These are phyloP conservation scores for Ophioceras dolichostomum DNA, from an alignment of 2,329 filamentous ascomycete genomes.

Conservation along the genomic window DNA sequence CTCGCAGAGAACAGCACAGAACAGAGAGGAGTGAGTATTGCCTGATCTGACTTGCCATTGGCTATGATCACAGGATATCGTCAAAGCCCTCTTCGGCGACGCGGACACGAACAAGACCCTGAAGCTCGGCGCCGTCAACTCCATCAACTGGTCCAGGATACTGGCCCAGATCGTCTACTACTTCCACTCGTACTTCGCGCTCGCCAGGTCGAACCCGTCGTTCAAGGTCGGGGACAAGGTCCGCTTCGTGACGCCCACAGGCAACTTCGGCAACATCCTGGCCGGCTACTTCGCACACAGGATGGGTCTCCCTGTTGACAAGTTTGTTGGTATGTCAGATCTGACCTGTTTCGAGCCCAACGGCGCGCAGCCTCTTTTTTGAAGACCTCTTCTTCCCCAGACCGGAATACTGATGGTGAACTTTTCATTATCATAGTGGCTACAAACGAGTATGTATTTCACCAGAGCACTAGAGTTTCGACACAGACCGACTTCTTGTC, in stretches of 20 bases:
- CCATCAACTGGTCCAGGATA: constrained; percentile 92
- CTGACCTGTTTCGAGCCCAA: not conserved
- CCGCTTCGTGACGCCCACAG: constrained; percentile 83
- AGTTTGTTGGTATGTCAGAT: constrained; percentile 46
- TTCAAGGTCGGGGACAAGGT: constrained; percentile 57
- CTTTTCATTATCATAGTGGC: constrained; percentile 39
- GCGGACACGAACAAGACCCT: constrained; percentile 69
- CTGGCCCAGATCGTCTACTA: constrained; percentile 96
- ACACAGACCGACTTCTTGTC: no score
- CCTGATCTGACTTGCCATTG: no score
- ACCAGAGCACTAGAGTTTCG: no score
- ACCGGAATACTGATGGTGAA: not conserved
- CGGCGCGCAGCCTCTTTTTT: no score
- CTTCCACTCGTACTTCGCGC: constrained; percentile 84
- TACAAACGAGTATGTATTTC: constrained; percentile 63
- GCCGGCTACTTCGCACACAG: constrained; percentile 73
- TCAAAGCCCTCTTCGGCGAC: constrained; percentile 87
- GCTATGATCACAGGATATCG: no score
- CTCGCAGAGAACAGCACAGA: constrained; percentile 20
- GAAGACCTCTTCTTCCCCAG: not conserved
- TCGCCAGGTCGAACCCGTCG: constrained; percentile 46
- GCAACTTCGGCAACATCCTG: constrained; percentile 90
- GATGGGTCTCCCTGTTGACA: constrained; percentile 58
- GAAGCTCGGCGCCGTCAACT: constrained; percentile 87
- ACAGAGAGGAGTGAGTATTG: no score